A percentile compares a stretch with the other conserved stretches of the same genome.
Evolutionary conservation across 257 asterid genomes (phyloP).

Genomic region (Handroanthus guayacan): DNA sequence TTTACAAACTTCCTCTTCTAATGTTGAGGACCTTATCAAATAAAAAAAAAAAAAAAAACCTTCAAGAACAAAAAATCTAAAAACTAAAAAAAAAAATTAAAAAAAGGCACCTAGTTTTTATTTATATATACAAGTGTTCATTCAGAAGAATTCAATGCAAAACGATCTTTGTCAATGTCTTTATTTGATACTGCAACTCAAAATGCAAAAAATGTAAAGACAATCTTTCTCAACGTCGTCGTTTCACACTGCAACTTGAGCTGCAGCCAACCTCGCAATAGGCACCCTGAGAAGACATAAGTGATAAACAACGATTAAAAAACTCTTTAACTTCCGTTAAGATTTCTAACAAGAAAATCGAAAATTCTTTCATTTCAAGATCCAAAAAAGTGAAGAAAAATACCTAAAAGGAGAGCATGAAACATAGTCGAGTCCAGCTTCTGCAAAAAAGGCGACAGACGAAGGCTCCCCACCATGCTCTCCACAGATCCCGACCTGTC

Average conservation of each 20-base stretch:
- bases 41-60: background rate
- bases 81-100: too few relatives aligned
- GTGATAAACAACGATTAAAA: background rate
- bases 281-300: slow-evolving; percentile 67
- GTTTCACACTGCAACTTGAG: slow-evolving; percentile 73
- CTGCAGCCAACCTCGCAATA: slow-evolving; percentile 98
- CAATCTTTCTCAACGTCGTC: slow-evolving; percentile 17
- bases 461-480: slow-evolving; percentile 99
- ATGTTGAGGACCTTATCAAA: slow-evolving; percentile 20
- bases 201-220: background rate
- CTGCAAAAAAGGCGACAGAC: slow-evolving; percentile 89
- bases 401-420: slow-evolving; percentile 99
- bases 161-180: too few relatives aligned
- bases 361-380: background rate
- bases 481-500: slow-evolving; percentile 92
- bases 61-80: background rate
- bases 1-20: slow-evolving; percentile 23
- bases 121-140: slow-evolving; percentile 41
- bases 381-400: background rate
- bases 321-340: background rate
- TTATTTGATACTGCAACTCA: too few relatives aligned
- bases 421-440: slow-evolving; percentile 90
- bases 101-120: background rate
- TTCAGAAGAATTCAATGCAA: background rate
- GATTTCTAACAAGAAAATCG: background rate